Percentiles rank a stretch among this genome's conserved stretches.
Evolutionary conservation across 164 flowering plant genomes (phyloP).

Genomic region (Euptelea pleiosperma): DNA sequence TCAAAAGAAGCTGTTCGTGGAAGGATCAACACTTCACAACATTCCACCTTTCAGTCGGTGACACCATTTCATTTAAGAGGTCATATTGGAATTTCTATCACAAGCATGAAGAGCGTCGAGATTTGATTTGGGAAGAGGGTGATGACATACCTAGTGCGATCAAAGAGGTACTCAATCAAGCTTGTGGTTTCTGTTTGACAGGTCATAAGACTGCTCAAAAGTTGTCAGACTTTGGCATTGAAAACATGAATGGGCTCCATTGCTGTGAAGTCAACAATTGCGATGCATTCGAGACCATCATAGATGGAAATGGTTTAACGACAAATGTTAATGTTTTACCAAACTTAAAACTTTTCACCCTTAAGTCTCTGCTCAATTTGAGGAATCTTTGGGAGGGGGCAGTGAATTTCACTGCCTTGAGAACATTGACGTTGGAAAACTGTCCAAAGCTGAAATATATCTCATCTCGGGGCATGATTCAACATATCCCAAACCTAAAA

Average conservation of each 20-base stretch:
- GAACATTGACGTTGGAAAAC: not conserved
- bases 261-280: constrained; percentile 17
- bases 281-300: constrained; percentile 8
- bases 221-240: too few species aligned
- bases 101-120: not conserved
- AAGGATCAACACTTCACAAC: not conserved
- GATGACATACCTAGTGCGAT: too few species aligned
- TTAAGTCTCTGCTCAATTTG: constrained; percentile 2
- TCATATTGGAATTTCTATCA: not conserved
- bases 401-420: not conserved
- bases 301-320: too few species aligned
- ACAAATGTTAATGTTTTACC: too few species aligned
- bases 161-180: too few species aligned
- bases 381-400: constrained; percentile 10
- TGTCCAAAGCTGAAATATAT: constrained; percentile 11
- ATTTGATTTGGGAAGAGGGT: constrained; percentile 7
- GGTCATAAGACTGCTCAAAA: too few species aligned
- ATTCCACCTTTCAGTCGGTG: constrained; percentile 10
- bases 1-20: too few species aligned
- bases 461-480: too few species aligned
- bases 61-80: too few species aligned
- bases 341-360: not conserved
- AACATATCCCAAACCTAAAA: constrained; percentile 5
- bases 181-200: too few species aligned
- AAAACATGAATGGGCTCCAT: too few species aligned